Evolutionary conservation across 805 yeast species (phyloP), one percentile per base, ranked within the genome.

Genomic region (Myxozyma nipponensis): DNA sequence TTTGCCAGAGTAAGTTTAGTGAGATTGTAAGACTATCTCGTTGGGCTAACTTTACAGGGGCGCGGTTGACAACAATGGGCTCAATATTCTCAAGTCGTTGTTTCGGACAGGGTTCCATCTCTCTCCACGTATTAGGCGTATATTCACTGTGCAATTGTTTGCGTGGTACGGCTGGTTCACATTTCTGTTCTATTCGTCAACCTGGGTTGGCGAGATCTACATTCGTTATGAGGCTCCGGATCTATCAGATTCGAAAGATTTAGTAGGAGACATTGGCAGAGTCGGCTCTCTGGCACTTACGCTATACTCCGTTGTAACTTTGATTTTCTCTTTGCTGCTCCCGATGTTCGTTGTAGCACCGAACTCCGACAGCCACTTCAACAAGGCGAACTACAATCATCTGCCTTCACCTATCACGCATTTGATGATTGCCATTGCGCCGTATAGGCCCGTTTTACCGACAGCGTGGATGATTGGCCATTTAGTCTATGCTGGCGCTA

Each of bases 91-190:
- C 36, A 39, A 41, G 2, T 21, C 54, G 15, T 47, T 54, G 17
- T 39, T 46, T 19, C 36, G 35, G 5, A 54, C 58, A 5, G 56
- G 56, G 19, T 37, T 45, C 36, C 46, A 49, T 36, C 63, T 80
- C 5, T 81, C 84, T 4, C 70, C 74, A 2, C 79, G 76, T 52
- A 76, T 79, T 2, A 70, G 69, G 44, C 65, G 70, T 1, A 77
- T 79, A 3, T 81, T 83, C 58, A 69, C 66, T 42, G 79, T 80
- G 1, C 83, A 81, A 63, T 76, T 81, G 49, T 77, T 78, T 65
- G 84, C 84, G 1, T 82, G 85, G 85, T 76, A 81, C 41, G 84
- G 84, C 6, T 81, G 82, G 67, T 81, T 81, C 66, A 84, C 86
- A 1, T 74, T 82, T 75, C 61, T 81, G 36, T 81, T 81, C 56